phyloP scores from a whole-genome alignment of 1,139 yeast genomes.

The Kurtzmaniella quercitrusa region DNA sequence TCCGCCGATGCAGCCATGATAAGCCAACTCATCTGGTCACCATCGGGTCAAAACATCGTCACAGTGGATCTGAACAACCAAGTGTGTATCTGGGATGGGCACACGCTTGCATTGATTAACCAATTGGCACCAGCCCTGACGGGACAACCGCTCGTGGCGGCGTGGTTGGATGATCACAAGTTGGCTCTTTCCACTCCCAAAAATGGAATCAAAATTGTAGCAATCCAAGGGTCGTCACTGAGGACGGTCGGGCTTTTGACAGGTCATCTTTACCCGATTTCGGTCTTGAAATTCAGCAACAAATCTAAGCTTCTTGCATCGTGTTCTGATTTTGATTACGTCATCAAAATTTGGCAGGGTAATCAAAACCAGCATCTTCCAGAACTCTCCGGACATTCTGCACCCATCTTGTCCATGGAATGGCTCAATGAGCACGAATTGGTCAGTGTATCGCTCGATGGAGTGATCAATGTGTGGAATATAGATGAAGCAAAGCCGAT shows the following conservation, averaged over 20 bases:
- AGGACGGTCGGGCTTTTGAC: conserved; percentile 56
- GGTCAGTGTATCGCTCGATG: conserved; percentile 58
- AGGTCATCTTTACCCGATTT: conserved; percentile 66
- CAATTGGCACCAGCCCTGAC: conserved; percentile 37
- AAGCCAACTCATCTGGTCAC: conserved; percentile 30
- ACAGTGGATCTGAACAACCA: conserved; percentile 29
- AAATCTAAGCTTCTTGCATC: conserved; percentile 57
- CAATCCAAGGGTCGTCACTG: conserved; percentile 25
- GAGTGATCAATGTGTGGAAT: conserved; percentile 69
- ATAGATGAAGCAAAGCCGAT: conserved; percentile 26
- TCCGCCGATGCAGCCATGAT: conserved; percentile 12
- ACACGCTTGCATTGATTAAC: conserved; percentile 27
- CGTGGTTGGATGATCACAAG: conserved; percentile 70
- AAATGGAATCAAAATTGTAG: conserved; percentile 56
- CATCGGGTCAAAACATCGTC: conserved; percentile 31
- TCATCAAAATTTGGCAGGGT: conserved; percentile 71
- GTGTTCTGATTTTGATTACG: conserved; percentile 66
- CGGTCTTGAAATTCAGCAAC: conserved; percentile 52
- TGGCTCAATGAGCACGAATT: conserved; percentile 44
- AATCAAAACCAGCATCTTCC: conserved; percentile 45
- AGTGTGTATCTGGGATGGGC: conserved; percentile 38
- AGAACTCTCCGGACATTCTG: conserved; percentile 40
- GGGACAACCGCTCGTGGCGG: conserved; percentile 25
- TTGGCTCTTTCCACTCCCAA: conserved; percentile 66
- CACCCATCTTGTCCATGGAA: conserved; percentile 50